Base-by-base conservation (phyloP, 768 basidiomycete species). In the Collybia sp. region DNA sequence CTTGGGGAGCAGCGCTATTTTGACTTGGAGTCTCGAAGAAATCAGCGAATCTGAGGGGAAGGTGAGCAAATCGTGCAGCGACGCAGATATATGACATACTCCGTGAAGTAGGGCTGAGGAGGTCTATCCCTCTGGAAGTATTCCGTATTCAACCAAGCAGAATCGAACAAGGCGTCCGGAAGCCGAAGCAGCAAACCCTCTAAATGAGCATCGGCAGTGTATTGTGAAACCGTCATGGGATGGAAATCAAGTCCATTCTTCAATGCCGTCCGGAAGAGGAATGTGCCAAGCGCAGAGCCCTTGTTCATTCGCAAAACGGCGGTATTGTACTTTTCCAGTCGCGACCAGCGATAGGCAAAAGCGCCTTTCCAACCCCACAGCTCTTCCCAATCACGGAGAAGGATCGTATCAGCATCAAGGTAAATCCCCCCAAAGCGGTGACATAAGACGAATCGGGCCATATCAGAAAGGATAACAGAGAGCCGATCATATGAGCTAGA, bases 381-480 rank as follows among this genome's bases (percentile, higher is more conserved):
- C 59, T 95, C 93, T 64, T 96, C 93, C 94, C 94, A 95, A 60
- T 96, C 93, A 17, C 93, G 82, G 12, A 96, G 72, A 53, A 97
- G 76, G 55, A 97, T 77, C 2, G 91, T 94, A 59, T 96, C 94
- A 2, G 94, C 92, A 55, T 96, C 94, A 43, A 97, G 79, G 58
- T 95, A 96, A 49, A 93, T 85, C 2, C 94, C 94, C 17, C 94
- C 94, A 58, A 88, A 96, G 6, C 91, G 85, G 62, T 96, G 90
- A 44, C 88, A 91, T 10, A 97, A 75, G 42, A 96, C 82, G 67
- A 96, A 97, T n/a, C 94, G 86, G 16, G 91, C 94, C 85, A 95
- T 90, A 64, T 96, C 93, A 8, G 91, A 93, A 31, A 96, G 73
- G 51, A 95, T 93, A 60, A 94, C 91, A 11, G 89, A 91, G 30